Conservation (phyloP, 257 asterid species). For the Nicotiana obtusifolia region DNA sequence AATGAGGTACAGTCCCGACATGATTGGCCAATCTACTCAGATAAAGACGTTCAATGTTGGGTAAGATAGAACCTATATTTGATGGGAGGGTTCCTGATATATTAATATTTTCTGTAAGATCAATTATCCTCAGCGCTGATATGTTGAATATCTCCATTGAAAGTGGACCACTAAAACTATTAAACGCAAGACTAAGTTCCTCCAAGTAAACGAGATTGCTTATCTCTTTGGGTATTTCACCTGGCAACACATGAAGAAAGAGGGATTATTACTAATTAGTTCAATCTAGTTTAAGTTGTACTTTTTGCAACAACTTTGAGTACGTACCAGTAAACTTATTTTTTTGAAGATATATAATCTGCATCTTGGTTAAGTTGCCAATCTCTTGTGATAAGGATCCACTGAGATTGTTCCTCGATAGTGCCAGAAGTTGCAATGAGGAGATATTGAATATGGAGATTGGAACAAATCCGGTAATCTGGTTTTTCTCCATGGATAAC, state of each 20-base stretch:
- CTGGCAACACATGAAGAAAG: neutral
- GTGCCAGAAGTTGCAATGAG: neutral
- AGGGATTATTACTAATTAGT: neutral
- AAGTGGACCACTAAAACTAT: neutral
- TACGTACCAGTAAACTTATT: neutral
- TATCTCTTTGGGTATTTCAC: neutral
- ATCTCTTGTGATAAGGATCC: slow-evolving; percentile 18
- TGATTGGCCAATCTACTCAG: neutral
- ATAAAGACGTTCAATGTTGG: neutral
- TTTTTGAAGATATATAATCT: neutral
- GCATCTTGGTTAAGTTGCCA: slow-evolving; percentile 25
- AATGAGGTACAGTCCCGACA: neutral
- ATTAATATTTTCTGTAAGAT: accelerated
- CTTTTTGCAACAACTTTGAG: neutral
- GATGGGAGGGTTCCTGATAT: neutral
- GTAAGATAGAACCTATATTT: neutral
- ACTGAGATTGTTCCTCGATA: slow-evolving; percentile 11
- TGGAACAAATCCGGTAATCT: neutral
- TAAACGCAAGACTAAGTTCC: accelerated
- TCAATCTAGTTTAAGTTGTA: neutral
- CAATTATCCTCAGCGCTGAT: accelerated
- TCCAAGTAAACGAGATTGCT: neutral
- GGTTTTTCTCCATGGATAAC: slow-evolving; percentile 12
- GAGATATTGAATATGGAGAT: slow-evolving; percentile 16
- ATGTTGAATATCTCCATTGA: neutral